Evolutionary conservation across 2,329 filamentous ascomycete genomes (phyloP), one percentile per base, ranked within the genome.

Genomic region (Diaporthe amygdali): DNA sequence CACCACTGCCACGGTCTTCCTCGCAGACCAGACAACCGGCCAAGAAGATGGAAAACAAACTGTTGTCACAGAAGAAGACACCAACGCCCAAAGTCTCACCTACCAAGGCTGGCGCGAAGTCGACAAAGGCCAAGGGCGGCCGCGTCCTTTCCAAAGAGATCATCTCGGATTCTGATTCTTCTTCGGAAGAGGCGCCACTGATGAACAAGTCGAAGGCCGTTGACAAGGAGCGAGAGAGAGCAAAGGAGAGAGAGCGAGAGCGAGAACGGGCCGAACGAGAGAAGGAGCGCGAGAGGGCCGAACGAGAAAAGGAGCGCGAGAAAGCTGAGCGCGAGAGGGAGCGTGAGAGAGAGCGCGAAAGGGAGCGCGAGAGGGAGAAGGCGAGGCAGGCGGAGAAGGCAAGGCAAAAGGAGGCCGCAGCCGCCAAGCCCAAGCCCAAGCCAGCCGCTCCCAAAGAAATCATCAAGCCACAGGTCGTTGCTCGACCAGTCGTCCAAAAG

Each of bases 21-120:
- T 90, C 89, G 1, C 87, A 88, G 73, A 81, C 86, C n/a, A 77
- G 84, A 22, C 80, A 83, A 6, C 74, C 81, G 5, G 76, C 85
- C n/a, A 91, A 91, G 82, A 91, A 91, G 78, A 75, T 82, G 22
- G 91, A 91, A 79, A 85, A 87, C 51, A 81, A 89, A 5, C 77
- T 89, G 22, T 83, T 83, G 0, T 84, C 79, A 54, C 77, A 80
- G 30, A 85, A 84, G 77, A 84, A 82, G 72, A 71, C 82, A 6
- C 71, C 76, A 1, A 71, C 79, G 0, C 76, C 81, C 14, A 84
- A 84, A 75, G 73, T 79, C 14, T 82, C 84, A 3, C 81, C 83
- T 2, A 83, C 78, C 54, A 90, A 88, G 77, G 73, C 80, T 15
- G 75, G 76, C n/a, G 54, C 27, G 22, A 71, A 71, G 54, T 17